phyloP scores from a whole-genome alignment of 2,329 filamentous ascomycete genomes.

The Pseudopithomyces maydicus region DNA sequence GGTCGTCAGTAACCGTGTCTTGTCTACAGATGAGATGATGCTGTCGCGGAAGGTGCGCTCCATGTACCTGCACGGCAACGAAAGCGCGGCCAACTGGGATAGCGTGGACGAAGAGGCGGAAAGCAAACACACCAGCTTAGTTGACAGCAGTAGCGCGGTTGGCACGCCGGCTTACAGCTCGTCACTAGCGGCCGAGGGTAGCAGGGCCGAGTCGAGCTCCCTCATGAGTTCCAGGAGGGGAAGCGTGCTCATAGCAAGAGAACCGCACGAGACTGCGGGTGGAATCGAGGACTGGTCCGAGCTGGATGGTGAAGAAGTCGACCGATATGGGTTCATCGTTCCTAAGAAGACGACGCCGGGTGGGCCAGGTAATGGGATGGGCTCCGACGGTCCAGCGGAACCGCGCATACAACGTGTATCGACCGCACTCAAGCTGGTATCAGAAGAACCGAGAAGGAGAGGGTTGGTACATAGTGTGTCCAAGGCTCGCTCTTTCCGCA shows the following conservation, averaged over 20 bases:
- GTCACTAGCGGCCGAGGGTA: slow-evolving; percentile 32
- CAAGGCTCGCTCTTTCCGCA: slow-evolving; percentile 50
- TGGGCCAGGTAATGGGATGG: slow-evolving; percentile 29
- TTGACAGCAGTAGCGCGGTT: slow-evolving; percentile 28
- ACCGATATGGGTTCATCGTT: slow-evolving; percentile 69
- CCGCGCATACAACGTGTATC: slow-evolving; percentile 61
- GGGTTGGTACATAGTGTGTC: slow-evolving; percentile 57
- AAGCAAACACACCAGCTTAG: slow-evolving; percentile 26
- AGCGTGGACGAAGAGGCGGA: slow-evolving; percentile 24
- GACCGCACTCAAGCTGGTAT: slow-evolving; percentile 62
- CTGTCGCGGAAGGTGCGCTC: slow-evolving; percentile 66
- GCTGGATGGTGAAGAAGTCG: slow-evolving; percentile 62
- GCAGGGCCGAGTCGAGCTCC: slow-evolving; percentile 33
- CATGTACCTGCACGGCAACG: slow-evolving; percentile 68
- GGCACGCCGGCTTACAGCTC: slow-evolving; percentile 33
- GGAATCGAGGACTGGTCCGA: slow-evolving; percentile 70
- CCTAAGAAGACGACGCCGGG: slow-evolving; percentile 46
- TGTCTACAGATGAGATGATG: slow-evolving; percentile 68
- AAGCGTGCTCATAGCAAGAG: slow-evolving; percentile 50
- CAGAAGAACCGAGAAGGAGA: slow-evolving; percentile 60
- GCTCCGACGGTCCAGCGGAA: slow-evolving; percentile 37
- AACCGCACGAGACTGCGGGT: slow-evolving; percentile 63
- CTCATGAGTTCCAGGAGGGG: slow-evolving; percentile 33
- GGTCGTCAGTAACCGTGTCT: slow-evolving; percentile 51
- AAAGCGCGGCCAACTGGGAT: slow-evolving; percentile 56